These are phyloP conservation scores for Entophlyctis luteolus DNA, from an alignment of 192 early-diverging fungal genomes.

Conservation along the genomic window DNA sequence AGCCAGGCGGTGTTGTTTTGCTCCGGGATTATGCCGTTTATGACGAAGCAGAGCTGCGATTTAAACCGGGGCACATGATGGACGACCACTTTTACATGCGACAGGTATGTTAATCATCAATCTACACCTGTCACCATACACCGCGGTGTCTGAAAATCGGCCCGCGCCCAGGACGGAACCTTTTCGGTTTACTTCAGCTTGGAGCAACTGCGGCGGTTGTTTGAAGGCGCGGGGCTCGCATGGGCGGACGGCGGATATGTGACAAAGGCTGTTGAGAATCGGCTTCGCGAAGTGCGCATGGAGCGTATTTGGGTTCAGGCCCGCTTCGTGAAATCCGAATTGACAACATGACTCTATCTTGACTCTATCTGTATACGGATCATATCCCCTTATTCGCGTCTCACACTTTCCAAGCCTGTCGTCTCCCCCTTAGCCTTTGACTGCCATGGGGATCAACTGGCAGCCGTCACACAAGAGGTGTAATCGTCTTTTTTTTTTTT, in stretches of 20 bases:
- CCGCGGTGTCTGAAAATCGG: not conserved
- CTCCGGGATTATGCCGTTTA: slow-evolving; percentile 51
- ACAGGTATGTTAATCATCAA: not conserved
- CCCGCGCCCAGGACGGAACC: slow-evolving; percentile 39
- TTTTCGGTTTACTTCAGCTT: slow-evolving; percentile 46
- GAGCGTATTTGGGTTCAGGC: slow-evolving; percentile 49
- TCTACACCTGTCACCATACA: no score
- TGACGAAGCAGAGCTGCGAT: slow-evolving; percentile 52
- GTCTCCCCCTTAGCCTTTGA: no score
- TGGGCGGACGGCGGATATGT: slow-evolving; percentile 40
- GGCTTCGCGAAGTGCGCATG: slow-evolving; percentile 47
- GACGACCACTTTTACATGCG: slow-evolving; percentile 45
- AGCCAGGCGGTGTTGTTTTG: slow-evolving; percentile 45
- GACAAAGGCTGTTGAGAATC: slow-evolving; percentile 43
- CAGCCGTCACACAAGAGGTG: no score
- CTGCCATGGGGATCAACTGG: no score
- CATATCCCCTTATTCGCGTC: no score
- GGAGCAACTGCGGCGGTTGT: slow-evolving; percentile 30
- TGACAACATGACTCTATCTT: no score
- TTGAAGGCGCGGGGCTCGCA: slow-evolving; percentile 41
- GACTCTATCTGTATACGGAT: no score
- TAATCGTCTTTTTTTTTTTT: no score
- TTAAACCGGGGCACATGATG: slow-evolving; percentile 47
- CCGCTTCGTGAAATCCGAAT: slow-evolving; percentile 22
- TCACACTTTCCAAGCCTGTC: no score